phyloP scores from a whole-genome alignment of 1,284 basidiomycete species.

The Naganishia albida region DNA sequence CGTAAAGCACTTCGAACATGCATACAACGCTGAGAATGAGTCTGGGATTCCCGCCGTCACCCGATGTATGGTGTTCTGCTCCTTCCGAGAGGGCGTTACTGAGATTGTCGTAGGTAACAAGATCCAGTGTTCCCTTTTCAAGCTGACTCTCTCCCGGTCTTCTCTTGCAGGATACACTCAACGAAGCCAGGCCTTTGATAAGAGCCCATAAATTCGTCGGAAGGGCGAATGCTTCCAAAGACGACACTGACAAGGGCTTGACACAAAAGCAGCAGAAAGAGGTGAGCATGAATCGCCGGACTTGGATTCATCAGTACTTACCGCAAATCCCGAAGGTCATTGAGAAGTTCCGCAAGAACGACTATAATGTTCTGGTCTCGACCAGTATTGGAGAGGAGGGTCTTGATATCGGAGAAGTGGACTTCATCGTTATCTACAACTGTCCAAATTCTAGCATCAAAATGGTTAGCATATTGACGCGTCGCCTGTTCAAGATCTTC shows the following conservation, averaged over 20 bases:
- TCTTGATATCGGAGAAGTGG: constrained; percentile 99
- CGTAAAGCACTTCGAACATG: constrained; percentile 74
- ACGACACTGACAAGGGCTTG: constrained; percentile 74
- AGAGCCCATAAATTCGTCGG: constrained; percentile 85
- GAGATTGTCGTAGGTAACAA: constrained; percentile 71
- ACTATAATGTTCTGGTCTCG: constrained; percentile 89
- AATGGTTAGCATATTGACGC: constrained; percentile 65
- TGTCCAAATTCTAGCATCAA: constrained; percentile 94
- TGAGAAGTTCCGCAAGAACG: constrained; percentile 79
- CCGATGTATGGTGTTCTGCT: constrained; percentile 94
- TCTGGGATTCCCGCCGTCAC: constrained; percentile 59
- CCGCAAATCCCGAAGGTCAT: constrained; percentile 62
- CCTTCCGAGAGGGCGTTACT: constrained; percentile 82
- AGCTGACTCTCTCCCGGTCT: neutral
- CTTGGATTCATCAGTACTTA: constrained; percentile 2
- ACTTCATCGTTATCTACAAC: constrained; percentile 95
- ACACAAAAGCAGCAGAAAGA: constrained; percentile 88
- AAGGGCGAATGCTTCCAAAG: constrained; percentile 77
- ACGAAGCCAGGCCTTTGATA: constrained; percentile 70
- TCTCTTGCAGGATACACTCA: constrained; percentile 60
- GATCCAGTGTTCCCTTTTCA: neutral
- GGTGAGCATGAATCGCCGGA: constrained; percentile 55
- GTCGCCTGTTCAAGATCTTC: neutral
- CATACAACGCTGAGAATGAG: constrained; percentile 59
- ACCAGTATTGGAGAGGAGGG: constrained; percentile 99